A percentile compares a stretch with the other conserved stretches of the same genome.
These are phyloP conservation scores for Sporothrix protearum DNA, from an alignment of 2,329 filamentous ascomycete species.

Conservation along the genomic window DNA sequence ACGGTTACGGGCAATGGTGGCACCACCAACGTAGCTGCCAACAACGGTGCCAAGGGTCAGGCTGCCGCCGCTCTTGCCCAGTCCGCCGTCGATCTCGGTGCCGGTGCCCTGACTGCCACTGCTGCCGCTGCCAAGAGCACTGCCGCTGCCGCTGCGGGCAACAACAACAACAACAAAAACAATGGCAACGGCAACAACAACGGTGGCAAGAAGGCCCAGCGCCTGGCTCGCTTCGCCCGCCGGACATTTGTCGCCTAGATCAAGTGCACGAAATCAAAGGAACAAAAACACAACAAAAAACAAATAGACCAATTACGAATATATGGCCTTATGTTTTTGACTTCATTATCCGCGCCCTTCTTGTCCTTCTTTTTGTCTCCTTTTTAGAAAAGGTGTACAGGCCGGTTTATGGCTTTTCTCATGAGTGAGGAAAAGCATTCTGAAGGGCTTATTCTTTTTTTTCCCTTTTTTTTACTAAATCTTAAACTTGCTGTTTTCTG, in stretches of 20 bases:
- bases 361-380: background rate
- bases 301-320: background rate
- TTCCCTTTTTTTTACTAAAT: background rate
- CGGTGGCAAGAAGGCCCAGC: constrained; percentile 22
- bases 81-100: constrained; percentile 31
- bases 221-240: constrained; percentile 29
- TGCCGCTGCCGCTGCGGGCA: constrained; percentile 25
- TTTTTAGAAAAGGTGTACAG: background rate
- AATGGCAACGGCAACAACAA: constrained; percentile 21
- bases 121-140: constrained; percentile 23
- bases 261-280: background rate
- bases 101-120: constrained; percentile 28
- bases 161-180: constrained; percentile 22
- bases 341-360: background rate
- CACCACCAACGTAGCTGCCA: constrained; percentile 32
- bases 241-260: constrained; percentile 29
- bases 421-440: background rate
- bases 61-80: constrained; percentile 29
- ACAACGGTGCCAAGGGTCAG: constrained; percentile 32
- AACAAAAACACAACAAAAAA: background rate
- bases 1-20: constrained; percentile 36
- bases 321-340: background rate
- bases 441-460: background rate
- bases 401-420: constrained; percentile 1
- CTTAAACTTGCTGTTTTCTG: background rate